phyloP scores from a whole-genome alignment of 2,329 filamentous ascomycete genomes.

The Dothistroma septosporum region DNA sequence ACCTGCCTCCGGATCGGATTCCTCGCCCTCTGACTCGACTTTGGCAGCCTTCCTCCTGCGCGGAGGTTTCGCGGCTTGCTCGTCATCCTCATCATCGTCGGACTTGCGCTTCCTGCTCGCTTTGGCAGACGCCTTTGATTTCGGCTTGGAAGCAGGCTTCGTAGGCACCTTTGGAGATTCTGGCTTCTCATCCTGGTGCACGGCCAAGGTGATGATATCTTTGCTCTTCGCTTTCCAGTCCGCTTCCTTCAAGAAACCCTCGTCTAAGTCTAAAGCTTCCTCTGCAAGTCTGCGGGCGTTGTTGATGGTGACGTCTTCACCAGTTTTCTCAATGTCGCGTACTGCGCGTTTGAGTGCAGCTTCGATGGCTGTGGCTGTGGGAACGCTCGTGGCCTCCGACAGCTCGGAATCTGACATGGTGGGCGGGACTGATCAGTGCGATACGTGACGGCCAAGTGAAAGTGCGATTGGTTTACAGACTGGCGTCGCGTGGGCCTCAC shows the following conservation, averaged over 20 bases:
- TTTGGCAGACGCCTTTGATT: slow-evolving; percentile 21
- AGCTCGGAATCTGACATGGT: slow-evolving; percentile 9
- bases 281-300: slow-evolving; percentile 53
- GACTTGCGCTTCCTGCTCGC: slow-evolving; percentile 32
- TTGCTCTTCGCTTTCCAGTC: slow-evolving; percentile 56
- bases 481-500: background rate
- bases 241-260: slow-evolving; percentile 53
- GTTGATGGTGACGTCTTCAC: slow-evolving; percentile 56
- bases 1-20: slow-evolving; percentile 10
- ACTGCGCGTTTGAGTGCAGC: slow-evolving; percentile 41
- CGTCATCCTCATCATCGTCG: slow-evolving; percentile 23
- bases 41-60: slow-evolving; percentile 25
- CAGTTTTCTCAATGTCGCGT: slow-evolving; percentile 37
- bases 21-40: slow-evolving; percentile 16
- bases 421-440: background rate
- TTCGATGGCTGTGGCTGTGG: slow-evolving; percentile 37
- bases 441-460: background rate
- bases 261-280: slow-evolving; percentile 47
- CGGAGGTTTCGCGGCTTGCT: slow-evolving; percentile 23
- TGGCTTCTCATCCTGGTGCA: slow-evolving; percentile 33
- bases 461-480: background rate
- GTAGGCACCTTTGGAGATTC: slow-evolving; percentile 21
- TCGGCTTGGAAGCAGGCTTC: slow-evolving; percentile 17
- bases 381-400: background rate
- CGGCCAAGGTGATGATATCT: slow-evolving; percentile 50